A percentile compares a stretch with the other conserved stretches of the same genome.
Evolutionary conservation across 495 filamentous ascomycete species (phyloP).

Genomic region (Pyrenula aspistea): DNA sequence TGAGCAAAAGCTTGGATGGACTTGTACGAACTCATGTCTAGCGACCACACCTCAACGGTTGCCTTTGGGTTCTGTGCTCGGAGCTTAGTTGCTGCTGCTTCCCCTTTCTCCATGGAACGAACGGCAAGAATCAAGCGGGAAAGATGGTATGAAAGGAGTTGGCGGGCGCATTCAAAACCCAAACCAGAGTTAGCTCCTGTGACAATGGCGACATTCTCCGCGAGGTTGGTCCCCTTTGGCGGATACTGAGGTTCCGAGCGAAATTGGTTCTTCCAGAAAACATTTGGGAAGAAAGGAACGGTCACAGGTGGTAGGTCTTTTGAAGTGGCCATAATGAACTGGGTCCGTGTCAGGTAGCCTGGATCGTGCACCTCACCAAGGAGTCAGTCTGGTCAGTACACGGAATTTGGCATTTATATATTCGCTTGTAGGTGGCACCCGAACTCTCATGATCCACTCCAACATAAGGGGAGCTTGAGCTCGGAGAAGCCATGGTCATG

Average conservation of each 20-base stretch:
- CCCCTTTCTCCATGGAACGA: constrained; percentile 28
- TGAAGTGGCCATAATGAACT: not conserved
- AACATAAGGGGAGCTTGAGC: too few relatives aligned
- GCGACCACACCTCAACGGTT: constrained; percentile 30
- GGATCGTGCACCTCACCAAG: too few relatives aligned
- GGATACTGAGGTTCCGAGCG: constrained; percentile 14
- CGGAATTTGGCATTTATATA: too few relatives aligned
- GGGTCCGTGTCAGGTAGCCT: not conserved
- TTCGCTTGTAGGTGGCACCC: too few relatives aligned
- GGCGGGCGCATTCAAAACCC: constrained; percentile 24
- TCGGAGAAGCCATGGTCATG: too few relatives aligned
- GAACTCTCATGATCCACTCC: too few relatives aligned
- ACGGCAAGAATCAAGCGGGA: constrained; percentile 37
- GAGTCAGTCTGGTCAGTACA: too few relatives aligned
- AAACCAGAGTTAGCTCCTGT: constrained; percentile 35
- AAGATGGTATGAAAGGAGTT: constrained; percentile 28
- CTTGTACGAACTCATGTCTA: constrained; percentile 35
- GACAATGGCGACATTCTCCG: constrained; percentile 28
- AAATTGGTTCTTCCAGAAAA: constrained; percentile 23
- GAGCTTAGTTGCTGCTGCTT: constrained; percentile 16
- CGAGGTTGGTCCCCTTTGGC: constrained; percentile 7
- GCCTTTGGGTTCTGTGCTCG: constrained; percentile 6
- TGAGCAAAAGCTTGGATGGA: constrained; percentile 29
- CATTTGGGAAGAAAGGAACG: constrained; percentile 2
- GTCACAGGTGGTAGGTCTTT: constrained; percentile 1